Conservation (phyloP, 148 eudicot species). For the Nepenthes gracilis region DNA sequence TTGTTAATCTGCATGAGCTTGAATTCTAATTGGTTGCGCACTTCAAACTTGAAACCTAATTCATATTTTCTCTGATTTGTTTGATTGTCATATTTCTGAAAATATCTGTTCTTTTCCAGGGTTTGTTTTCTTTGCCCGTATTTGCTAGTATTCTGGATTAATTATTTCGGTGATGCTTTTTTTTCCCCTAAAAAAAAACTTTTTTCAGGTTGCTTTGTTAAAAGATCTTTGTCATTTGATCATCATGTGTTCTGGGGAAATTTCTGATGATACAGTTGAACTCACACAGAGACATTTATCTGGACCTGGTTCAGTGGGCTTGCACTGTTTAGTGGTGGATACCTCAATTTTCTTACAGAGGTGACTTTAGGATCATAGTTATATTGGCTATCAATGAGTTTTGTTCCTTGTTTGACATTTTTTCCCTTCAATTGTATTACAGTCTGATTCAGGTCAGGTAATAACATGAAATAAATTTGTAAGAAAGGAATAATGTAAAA, state of each 20-base stretch:
- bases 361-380: conserved; percentile 25
- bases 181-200: not conserved
- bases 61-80: too few relatives aligned
- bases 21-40: too few relatives aligned
- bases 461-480: too few relatives aligned
- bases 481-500: too few relatives aligned
- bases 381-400: conserved; percentile 1
- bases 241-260: conserved; percentile 62
- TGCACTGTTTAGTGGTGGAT: conserved; percentile 72
- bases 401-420: not conserved
- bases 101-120: too few relatives aligned
- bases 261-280: conserved; percentile 22
- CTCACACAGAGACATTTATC: conserved; percentile 17
- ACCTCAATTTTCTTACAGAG: conserved; percentile 76
- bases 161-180: not conserved
- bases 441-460: too few relatives aligned
- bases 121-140: too few relatives aligned
- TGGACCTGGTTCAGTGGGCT: conserved; percentile 29
- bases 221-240: conserved; percentile 77
- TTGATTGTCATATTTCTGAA: too few relatives aligned
- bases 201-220: conserved; percentile 60
- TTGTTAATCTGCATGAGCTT: not conserved
- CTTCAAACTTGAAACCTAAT: too few relatives aligned
- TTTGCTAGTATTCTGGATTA: too few relatives aligned
- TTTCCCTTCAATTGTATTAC: not conserved